Evolutionary conservation across 208 protist species (phyloP).

Genomic region (Tritrichomonas musculus): DNA sequence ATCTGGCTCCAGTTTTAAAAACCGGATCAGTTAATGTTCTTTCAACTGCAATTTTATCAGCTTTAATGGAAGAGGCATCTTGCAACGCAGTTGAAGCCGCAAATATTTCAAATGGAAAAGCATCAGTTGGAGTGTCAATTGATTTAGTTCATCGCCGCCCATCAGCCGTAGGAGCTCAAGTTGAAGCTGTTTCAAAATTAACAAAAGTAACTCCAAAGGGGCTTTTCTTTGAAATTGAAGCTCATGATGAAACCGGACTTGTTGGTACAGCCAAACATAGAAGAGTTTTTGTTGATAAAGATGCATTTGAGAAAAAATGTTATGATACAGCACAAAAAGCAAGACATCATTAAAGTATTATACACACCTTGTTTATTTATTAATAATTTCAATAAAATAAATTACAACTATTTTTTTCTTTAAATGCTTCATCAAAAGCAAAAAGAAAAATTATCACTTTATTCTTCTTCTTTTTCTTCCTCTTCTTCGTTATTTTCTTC

Average conservation of each 20-base stretch:
- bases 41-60: background rate
- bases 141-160: background rate
- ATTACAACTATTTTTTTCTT: too few species aligned
- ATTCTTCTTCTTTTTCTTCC: too few species aligned
- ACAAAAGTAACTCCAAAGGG: background rate
- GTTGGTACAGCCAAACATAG: background rate
- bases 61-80: constrained; percentile 18
- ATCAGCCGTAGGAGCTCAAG: background rate
- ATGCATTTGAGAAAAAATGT: constrained; percentile 18
- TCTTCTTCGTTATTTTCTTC: too few species aligned
- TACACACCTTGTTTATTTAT: too few species aligned
- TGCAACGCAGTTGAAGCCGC: background rate
- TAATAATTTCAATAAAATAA: too few species aligned
- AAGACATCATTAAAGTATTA: too few species aligned
- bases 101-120: background rate
- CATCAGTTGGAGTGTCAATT: background rate
- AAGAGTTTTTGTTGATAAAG: background rate
- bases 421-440: too few species aligned
- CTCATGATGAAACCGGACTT: background rate
- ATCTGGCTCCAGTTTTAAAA: background rate
- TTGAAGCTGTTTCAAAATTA: background rate
- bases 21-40: background rate
- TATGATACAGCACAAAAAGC: background rate
- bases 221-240: constrained; percentile 1
- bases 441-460: too few species aligned